Evolutionary conservation across 1,139 yeast species (phyloP).

Genomic region (Suhomyces chickasaworum): DNA sequence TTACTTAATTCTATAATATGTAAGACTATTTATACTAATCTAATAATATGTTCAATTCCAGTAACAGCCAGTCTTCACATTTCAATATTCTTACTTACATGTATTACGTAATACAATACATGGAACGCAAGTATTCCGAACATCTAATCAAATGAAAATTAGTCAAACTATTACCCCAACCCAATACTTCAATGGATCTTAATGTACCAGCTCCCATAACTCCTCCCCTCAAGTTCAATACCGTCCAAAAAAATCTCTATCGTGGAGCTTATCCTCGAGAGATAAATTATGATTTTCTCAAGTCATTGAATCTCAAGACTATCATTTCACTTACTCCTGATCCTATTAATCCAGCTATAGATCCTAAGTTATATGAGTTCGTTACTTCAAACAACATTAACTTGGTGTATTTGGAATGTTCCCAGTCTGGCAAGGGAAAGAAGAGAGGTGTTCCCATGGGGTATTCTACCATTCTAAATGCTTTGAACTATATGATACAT

Average conservation of each 20-base stretch:
- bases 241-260: slow-evolving; percentile 68
- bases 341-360: slow-evolving; percentile 59
- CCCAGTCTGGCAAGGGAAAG: slow-evolving; percentile 70
- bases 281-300: slow-evolving; percentile 71
- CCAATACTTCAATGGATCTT: slow-evolving; percentile 17
- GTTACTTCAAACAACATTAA: slow-evolving; percentile 50
- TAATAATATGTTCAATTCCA: slow-evolving; percentile 10
- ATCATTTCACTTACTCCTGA: slow-evolving; percentile 80
- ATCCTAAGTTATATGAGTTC: slow-evolving; percentile 52
- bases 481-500: slow-evolving; percentile 63
- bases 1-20: slow-evolving; percentile 1
- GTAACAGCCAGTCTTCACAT: background rate
- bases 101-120: background rate
- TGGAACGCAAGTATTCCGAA: background rate
- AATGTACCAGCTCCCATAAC: slow-evolving; percentile 48
- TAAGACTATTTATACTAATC: slow-evolving; percentile 7
- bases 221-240: slow-evolving; percentile 80
- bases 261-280: slow-evolving; percentile 88
- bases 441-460: slow-evolving; percentile 80
- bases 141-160: background rate
- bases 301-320: slow-evolving; percentile 65
- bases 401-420: slow-evolving; percentile 67
- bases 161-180: background rate
- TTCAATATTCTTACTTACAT: background rate
- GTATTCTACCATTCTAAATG: slow-evolving; percentile 58